Evolutionary conservation across 768 basidiomycete species (phyloP), one percentile per base, ranked within the genome.

Genomic region (Kwoniella botswanensis): DNA sequence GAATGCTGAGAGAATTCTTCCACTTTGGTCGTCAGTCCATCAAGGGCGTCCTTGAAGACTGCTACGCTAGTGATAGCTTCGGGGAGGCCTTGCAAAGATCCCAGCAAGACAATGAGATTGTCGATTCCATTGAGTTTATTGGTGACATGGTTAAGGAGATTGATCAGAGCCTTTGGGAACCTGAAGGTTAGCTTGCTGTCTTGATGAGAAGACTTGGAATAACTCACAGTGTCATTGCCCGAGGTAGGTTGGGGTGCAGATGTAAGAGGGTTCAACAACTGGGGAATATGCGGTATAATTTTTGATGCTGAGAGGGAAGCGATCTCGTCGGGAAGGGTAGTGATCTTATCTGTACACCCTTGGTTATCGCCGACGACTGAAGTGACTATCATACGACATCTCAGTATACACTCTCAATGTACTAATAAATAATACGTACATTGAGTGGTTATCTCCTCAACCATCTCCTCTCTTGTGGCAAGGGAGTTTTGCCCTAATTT

Each of bases 391-490:
- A 21, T 21, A 4, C 17, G 35, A 35, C 41, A 54, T 11, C 5
- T 35, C 35, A 35, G 35, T 35, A 35, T 35, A 35, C 35, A 3
- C 35, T 35, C 4, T 35, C 35, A 35, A 35, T 35, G 35, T 6
- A 35, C 35, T 35, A 35, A 50, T 73, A 35, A 70, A 72, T 66
- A 65, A 26, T 7, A 63, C 77, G 62, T 29, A 78, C 77, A 61
- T 29, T 75, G 73, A 7, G 58, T 24, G 17, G 65, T 66, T 29
- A 78, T 63, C 44, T 76, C 75, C 62, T 78, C 75, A 9, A 65
- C 67, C 17, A 78, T 62, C 35, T 78, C 77, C 17, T 74, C 71
- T 42, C 58, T 71, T 4, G 77, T 78, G 18, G 73, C 72, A 18
- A 78, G 60, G 9, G 70, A 67, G 35, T 53, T 70, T 44, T 78